These are phyloP conservation scores for Pelargonium myrrhifolium DNA, from an alignment of 441 rosid species.

Conservation along the genomic window DNA sequence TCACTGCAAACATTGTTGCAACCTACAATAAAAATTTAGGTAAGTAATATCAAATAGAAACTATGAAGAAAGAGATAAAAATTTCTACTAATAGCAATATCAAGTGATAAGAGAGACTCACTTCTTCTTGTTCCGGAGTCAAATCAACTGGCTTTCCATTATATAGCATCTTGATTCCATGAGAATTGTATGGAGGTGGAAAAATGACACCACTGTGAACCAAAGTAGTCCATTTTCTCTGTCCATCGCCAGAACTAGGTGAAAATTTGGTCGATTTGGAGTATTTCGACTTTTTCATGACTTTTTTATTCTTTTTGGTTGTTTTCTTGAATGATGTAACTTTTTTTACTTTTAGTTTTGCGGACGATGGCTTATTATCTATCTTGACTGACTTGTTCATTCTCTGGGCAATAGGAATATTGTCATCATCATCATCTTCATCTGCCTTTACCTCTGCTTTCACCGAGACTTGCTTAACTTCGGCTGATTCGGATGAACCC, in stretches of 20 bases:
- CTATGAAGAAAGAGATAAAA: neutral
- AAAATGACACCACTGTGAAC: constrained; percentile 95
- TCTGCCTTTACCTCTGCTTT: constrained; percentile 46
- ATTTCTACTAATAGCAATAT: neutral
- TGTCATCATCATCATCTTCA: constrained; percentile 50
- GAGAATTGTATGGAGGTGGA: constrained; percentile 82
- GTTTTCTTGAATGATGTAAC: constrained; percentile 50
- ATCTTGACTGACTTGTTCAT: constrained; percentile 42
- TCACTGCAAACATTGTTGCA: constrained; percentile 97
- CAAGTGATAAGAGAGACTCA: constrained; percentile 21
- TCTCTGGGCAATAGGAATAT: constrained; percentile 65
- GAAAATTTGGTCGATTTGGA: constrained; percentile 56
- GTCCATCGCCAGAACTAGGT: constrained; percentile 92
- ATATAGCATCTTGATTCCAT: constrained; percentile 77
- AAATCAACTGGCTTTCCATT: constrained; percentile 70
- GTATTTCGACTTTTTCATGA: constrained; percentile 57
- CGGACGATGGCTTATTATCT: constrained; percentile 34
- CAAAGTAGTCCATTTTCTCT: constrained; percentile 93
- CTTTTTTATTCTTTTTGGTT: constrained; percentile 50
- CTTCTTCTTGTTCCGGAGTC: constrained; percentile 93
- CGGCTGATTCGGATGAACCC: constrained; percentile 30
- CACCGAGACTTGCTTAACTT: constrained; percentile 38
- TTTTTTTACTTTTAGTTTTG: constrained; percentile 42
- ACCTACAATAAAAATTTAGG: constrained; percentile 53
- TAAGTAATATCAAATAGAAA: constrained; percentile 9